Percentiles rank a stretch among this genome's conserved stretches.
Conservation (phyloP, 1,139 yeast species). For the Debaryomycetaceae sp. region DNA sequence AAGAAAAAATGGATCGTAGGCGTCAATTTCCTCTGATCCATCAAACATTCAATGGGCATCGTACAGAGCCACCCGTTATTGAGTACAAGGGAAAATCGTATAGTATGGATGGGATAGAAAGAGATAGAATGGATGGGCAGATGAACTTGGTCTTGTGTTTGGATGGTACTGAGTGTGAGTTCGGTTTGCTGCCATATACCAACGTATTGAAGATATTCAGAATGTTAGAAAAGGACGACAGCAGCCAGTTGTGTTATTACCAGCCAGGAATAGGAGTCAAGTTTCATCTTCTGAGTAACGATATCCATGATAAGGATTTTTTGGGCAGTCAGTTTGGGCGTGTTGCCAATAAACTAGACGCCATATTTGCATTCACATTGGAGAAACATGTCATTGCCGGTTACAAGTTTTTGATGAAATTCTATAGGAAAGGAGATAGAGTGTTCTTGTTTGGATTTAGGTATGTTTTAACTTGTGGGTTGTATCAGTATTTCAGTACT, state of each 20-base stretch:
- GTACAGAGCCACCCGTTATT: conserved; percentile 2
- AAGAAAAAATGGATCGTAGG: neutral
- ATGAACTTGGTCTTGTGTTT: conserved; percentile 45
- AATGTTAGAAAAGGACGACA: conserved; percentile 44
- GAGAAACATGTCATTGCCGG: conserved; percentile 56
- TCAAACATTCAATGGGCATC: neutral
- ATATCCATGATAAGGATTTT: conserved; percentile 15
- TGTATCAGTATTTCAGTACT: too few species aligned
- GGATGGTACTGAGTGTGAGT: conserved; percentile 61
- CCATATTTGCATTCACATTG: conserved; percentile 51
- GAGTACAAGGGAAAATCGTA: neutral
- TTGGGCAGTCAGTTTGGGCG: conserved; percentile 12
- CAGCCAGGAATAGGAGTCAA: conserved; percentile 65
- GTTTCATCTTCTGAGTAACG: conserved; percentile 33
- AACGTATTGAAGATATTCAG: conserved; percentile 54
- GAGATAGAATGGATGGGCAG: conserved; percentile 1
- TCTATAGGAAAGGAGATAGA: conserved; percentile 46
- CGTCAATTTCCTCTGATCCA: neutral
- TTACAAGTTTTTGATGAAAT: conserved; percentile 47
- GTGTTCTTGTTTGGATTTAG: conserved; percentile 58
- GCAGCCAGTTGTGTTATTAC: conserved; percentile 52
- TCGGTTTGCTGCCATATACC: conserved; percentile 54
- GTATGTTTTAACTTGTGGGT: too few species aligned
- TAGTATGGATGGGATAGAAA: neutral
- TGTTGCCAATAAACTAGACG: conserved; percentile 32